phyloP scores from a whole-genome alignment of 768 basidiomycete species.

The Porpolomopsis calyptriformis region DNA sequence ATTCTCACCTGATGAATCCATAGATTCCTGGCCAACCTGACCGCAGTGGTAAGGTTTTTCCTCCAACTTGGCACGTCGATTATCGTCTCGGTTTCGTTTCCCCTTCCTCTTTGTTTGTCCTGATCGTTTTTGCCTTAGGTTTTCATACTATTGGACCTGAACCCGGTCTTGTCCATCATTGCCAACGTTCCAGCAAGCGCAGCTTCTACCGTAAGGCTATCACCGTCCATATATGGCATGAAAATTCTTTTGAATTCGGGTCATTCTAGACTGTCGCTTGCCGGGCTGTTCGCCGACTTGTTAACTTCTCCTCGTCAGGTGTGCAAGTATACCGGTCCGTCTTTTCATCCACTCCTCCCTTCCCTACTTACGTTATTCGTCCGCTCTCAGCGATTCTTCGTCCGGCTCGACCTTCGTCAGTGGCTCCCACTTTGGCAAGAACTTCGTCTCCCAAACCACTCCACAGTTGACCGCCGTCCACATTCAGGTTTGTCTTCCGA shows the following conservation, averaged over 20 bases:
- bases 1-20: neutral
- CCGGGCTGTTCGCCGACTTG: slow-evolving; percentile 36
- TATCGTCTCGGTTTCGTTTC: neutral
- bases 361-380: too few species aligned
- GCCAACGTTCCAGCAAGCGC: slow-evolving; percentile 49
- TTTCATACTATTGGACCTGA: slow-evolving; percentile 44
- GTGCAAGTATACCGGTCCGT: slow-evolving; percentile 30
- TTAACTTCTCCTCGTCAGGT: slow-evolving; percentile 26
- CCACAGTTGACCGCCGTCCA: neutral
- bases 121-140: slow-evolving; percentile 17
- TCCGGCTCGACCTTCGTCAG: too few species aligned
- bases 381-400: too few species aligned
- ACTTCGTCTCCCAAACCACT: too few species aligned
- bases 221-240: too few species aligned
- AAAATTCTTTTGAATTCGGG: too few species aligned
- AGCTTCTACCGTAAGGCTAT: slow-evolving; percentile 41
- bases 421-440: too few species aligned
- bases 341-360: neutral
- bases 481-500: neutral
- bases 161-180: slow-evolving; percentile 45
- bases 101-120: neutral
- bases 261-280: slow-evolving; percentile 35
- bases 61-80: slow-evolving; percentile 2
- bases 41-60: slow-evolving; percentile 32
- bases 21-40: slow-evolving; percentile 57